These are phyloP conservation scores for Kluyveromyces wickerhamii DNA, from an alignment of 805 yeast genomes.

Conservation along the genomic window DNA sequence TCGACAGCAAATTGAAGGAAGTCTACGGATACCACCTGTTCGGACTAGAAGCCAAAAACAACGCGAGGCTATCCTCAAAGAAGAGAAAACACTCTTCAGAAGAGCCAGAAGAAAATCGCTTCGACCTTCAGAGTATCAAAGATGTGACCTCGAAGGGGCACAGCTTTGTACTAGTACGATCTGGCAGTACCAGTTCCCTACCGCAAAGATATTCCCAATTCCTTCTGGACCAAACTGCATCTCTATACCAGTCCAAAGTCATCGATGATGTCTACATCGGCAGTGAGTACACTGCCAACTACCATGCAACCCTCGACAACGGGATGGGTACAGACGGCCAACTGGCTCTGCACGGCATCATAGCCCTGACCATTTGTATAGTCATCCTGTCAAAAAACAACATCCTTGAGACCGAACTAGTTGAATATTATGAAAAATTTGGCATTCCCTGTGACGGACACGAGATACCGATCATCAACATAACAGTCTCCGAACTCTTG, in stretches of 20 bases:
- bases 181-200: conserved; percentile 9
- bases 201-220: conserved; percentile 12
- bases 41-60: conserved; percentile 14
- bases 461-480: conserved; percentile 19
- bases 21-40: conserved; percentile 22
- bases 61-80: not conserved
- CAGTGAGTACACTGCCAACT: conserved; percentile 10
- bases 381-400: conserved; percentile 24
- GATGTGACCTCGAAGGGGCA: conserved; percentile 12
- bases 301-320: conserved; percentile 12
- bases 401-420: conserved; percentile 21
- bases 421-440: conserved; percentile 13
- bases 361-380: conserved; percentile 15
- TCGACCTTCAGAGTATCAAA: not conserved
- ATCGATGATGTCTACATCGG: conserved; percentile 17
- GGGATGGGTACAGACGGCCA: conserved; percentile 16
- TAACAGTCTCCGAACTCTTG: conserved; percentile 18
- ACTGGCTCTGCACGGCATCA: conserved; percentile 19
- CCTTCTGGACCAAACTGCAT: conserved; percentile 11
- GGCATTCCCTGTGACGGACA: conserved; percentile 25
- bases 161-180: conserved; percentile 19
- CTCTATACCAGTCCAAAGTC: conserved; percentile 11
- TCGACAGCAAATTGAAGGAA: conserved; percentile 18
- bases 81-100: not conserved
- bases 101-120: not conserved